Base-by-base conservation (phyloP, 441 rosid species). In the Pelargonium australe region DNA sequence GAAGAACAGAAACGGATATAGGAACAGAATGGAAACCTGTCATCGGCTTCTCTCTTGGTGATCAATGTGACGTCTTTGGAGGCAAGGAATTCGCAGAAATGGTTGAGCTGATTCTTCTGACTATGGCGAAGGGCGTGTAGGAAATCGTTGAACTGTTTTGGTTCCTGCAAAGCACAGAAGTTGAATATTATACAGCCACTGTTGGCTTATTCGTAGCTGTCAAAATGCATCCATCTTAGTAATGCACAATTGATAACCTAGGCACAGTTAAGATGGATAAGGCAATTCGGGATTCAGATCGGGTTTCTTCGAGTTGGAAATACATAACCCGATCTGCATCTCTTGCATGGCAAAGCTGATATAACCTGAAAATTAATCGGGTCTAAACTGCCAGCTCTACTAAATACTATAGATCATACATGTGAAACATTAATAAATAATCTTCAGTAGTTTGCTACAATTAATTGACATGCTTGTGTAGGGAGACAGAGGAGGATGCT, bases 1-100 rank as follows among this genome's bases (percentile, higher is more conserved):
- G 5, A 34, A 7, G 68, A 25, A 31, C 11, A 14, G 45, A 2
- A 61, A 16, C 61, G 17, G 25, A 20, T 1, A 10, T 37, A 55
- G 13, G 65, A 65, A 57, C 14, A 28, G 25, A 4, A 70, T 14
- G 1, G 23, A 2, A 75, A 92, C 98, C 98, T 95, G 93, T 92
- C 99, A 3, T 45, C 16, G 7, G 96, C 93, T 85, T 92, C 98
- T 0, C 92, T 83, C 75, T 87, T 90, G 81, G 95, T 78, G 75
- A 95, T 83, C 78, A 95, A 73, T 0, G 80, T 83, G 70, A 92
- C 68, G 28, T 68, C 82, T 72, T 81, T 83, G 1, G 89, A 83
- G 9, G 69, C 75, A 41, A 92, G 85, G 44, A 82, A 76, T 65
- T 83, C 77, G 3, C 76, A 80, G 79, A 95, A 87, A 71, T 64